Conservation (phyloP, 1,284 basidiomycete species). For the Moesziomyces sp. region DNA sequence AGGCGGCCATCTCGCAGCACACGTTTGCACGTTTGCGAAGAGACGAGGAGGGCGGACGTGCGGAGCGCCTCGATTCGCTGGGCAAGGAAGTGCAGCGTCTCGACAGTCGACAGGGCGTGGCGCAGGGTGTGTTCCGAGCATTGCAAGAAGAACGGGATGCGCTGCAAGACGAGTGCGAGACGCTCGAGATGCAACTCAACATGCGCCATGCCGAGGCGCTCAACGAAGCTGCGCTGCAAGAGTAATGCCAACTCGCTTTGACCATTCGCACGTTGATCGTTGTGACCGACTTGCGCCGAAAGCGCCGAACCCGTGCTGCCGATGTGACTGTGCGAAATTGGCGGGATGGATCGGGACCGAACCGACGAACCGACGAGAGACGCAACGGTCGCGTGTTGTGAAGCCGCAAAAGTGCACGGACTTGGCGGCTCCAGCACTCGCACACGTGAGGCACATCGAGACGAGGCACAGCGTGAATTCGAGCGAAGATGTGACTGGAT, state of each 20-base stretch:
- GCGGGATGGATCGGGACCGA: too few relatives aligned
- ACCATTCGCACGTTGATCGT: too few relatives aligned
- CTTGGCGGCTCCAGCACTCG: too few relatives aligned
- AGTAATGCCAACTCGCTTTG: neutral
- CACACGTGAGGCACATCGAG: too few relatives aligned
- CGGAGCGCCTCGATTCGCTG: conserved; percentile 56
- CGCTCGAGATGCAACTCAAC: conserved; percentile 59
- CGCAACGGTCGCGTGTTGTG: too few relatives aligned
- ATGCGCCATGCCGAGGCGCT: conserved; percentile 62
- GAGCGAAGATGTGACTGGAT: too few relatives aligned
- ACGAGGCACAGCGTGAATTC: too few relatives aligned
- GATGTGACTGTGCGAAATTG: too few relatives aligned
- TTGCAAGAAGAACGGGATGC: conserved; percentile 43
- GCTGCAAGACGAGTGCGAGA: conserved; percentile 54
- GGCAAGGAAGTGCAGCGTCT: conserved; percentile 55
- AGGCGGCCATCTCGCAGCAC: conserved; percentile 39
- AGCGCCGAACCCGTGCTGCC: too few relatives aligned
- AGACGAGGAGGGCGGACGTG: conserved; percentile 53
- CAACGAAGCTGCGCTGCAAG: conserved; percentile 32
- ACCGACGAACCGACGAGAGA: too few relatives aligned
- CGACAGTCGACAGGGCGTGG: conserved; percentile 46
- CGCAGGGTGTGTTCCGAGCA: conserved; percentile 52
- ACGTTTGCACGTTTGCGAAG: conserved; percentile 55
- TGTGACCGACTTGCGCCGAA: too few relatives aligned
- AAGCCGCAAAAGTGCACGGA: too few relatives aligned